Evolutionary conservation across 495 filamentous ascomycete genomes (phyloP).

Genomic region (Friedmanniomyces endolithicus): DNA sequence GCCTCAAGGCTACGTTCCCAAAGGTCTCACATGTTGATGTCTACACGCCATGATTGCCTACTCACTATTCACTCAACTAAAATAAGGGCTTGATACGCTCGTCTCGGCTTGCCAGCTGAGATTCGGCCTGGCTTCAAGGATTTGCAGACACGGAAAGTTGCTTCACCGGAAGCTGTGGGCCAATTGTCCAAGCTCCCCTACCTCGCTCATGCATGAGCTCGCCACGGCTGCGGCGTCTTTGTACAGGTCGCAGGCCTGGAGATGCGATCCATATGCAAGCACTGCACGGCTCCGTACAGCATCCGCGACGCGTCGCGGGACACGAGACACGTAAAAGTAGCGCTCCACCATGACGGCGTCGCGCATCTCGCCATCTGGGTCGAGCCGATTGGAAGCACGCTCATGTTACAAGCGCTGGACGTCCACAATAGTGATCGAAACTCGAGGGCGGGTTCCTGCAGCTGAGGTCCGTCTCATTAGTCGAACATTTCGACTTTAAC

Average conservation of each 20-base stretch:
- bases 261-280: constrained; percentile 7
- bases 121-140: neutral
- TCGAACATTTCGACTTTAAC: no score
- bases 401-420: neutral
- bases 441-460: neutral
- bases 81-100: neutral
- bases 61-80: no score
- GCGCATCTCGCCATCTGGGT: neutral
- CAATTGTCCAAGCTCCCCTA: neutral
- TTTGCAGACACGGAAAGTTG: neutral
- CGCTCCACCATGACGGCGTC: constrained; percentile 1
- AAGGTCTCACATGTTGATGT: neutral
- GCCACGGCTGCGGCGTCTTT: neutral
- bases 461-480: neutral
- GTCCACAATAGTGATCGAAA: neutral
- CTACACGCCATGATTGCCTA: no score
- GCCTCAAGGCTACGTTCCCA: no score
- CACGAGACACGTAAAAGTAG: neutral
- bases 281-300: constrained; percentile 7
- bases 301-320: constrained; percentile 5
- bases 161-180: neutral
- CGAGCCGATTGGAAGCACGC: neutral
- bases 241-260: neutral
- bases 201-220: neutral
- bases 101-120: neutral